phyloP scores from a whole-genome alignment of 2,329 filamentous ascomycete genomes.

The Beauveria pseudobassiana region DNA sequence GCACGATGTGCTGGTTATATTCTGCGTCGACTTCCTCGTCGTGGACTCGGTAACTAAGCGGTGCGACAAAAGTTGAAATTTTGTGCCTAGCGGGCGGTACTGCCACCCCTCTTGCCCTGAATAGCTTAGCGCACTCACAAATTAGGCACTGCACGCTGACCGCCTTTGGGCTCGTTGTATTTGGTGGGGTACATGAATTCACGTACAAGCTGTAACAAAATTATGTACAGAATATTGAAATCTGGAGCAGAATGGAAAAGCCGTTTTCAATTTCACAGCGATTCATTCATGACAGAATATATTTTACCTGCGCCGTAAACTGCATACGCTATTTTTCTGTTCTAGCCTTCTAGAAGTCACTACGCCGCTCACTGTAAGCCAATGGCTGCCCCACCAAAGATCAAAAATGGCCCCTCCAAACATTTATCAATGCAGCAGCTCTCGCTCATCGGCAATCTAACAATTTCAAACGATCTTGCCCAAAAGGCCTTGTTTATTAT shows the following conservation, averaged over 20 bases:
- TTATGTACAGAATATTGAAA: neutral
- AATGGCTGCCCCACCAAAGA: slow-evolving; percentile 5
- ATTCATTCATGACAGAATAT: too few species aligned
- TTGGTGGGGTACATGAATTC: too few species aligned
- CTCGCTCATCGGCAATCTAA: neutral
- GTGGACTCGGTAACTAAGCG: neutral
- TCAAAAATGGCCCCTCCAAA: slow-evolving; percentile 12
- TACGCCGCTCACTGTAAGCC: neutral
- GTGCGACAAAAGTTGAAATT: slow-evolving; percentile 14
- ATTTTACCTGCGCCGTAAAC: neutral
- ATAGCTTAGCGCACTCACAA: slow-evolving; percentile 19
- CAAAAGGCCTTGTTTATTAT: slow-evolving; percentile 1
- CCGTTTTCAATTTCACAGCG: too few species aligned
- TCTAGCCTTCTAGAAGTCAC: slow-evolving; percentile 9
- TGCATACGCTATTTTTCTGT: neutral
- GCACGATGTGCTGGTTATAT: neutral
- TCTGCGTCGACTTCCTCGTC: neutral
- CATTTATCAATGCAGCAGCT: neutral
- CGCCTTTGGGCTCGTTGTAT: slow-evolving; percentile 20
- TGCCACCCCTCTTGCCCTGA: slow-evolving; percentile 28
- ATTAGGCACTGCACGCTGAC: slow-evolving; percentile 19
- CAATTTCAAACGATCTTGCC: slow-evolving; percentile 9
- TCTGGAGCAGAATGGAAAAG: too few species aligned
- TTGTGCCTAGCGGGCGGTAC: slow-evolving; percentile 19
- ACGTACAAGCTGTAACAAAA: neutral